Conservation (phyloP, 495 filamentous ascomycete species). For the Podospora tetraspora region DNA sequence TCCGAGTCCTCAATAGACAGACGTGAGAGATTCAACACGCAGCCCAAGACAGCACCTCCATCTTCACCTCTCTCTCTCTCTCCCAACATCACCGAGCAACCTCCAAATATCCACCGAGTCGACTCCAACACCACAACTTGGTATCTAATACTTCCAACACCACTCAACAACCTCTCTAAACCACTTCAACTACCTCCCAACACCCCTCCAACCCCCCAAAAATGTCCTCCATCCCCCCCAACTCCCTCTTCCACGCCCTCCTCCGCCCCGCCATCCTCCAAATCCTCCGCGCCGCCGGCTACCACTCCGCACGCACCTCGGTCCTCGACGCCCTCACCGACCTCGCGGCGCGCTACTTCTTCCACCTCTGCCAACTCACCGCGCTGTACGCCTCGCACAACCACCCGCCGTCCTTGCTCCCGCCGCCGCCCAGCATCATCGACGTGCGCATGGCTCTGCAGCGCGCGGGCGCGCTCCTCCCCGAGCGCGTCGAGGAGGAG, state of each 20-base stretch:
- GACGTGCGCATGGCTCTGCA: constrained; percentile 80
- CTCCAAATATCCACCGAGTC: background rate
- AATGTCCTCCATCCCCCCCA: constrained; percentile 23
- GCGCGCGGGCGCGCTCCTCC: constrained; percentile 63
- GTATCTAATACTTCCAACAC: background rate
- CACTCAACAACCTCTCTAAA: background rate
- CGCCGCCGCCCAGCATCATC: constrained; percentile 49
- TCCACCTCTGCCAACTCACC: constrained; percentile 59
- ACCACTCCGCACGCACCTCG: constrained; percentile 65
- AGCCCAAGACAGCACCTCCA: background rate
- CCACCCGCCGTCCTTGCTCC: constrained; percentile 22
- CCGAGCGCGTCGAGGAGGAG: constrained; percentile 45
- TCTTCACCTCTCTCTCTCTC: background rate
- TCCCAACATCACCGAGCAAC: background rate
- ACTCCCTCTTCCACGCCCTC: constrained; percentile 63
- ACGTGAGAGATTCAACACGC: too few species aligned
- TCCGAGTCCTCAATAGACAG: background rate
- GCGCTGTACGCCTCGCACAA: constrained; percentile 52
- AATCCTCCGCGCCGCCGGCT: constrained; percentile 81
- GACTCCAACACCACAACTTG: too few species aligned
- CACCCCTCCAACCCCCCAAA: background rate
- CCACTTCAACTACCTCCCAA: background rate
- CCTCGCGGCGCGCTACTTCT: constrained; percentile 67
- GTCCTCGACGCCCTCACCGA: constrained; percentile 76
- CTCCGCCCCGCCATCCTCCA: constrained; percentile 77